Evolutionary conservation across 306 rosid species (phyloP), one percentile per base, ranked within the genome.

Genomic region (Hippophae tibetana): DNA sequence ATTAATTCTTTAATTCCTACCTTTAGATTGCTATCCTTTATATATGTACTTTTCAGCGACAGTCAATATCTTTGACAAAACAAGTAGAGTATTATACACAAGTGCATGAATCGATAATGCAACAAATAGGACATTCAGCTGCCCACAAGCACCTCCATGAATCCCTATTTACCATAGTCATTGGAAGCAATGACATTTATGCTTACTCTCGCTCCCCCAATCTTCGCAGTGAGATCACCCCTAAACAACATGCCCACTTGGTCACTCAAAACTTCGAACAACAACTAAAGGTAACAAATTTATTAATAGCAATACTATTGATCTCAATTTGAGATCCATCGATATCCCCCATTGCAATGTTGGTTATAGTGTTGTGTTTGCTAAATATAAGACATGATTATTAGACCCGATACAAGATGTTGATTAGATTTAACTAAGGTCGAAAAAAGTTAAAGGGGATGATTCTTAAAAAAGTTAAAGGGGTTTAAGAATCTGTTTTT

Each of bases 41-140:
- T n/a, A 5, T 12, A 3, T 51, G 9, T 44, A 5, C 10, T 58
- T 26, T 55, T 14, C 59, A 87, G 92, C 60, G 57, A 0, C 76
- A 82, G 10, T 56, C 85, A 27, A 58, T 85, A 27, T 54, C 79
- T 0, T 69, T 89, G 64, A 52, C 63, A 25, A 81, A 69, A 56
- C 94, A 83, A 77, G 86, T 89, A 54, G 83, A 83, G n/a, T 69
- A 66, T 56, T 89, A 66, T 56, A 41, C 69, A 55, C 23, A 59
- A 23, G 86, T 72, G 43, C 56, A 66, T 41, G 62, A 60, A 18
- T 42, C 1, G 9, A 1, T 51, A 25, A 51, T 13, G 26, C 23
- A n/a, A 51, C 26, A 13, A 7, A 52, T 58, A 6, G 78, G 57
- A 52, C 53, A 54, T n/a, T 27, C 64, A 8, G 54, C 12, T 18